Evolutionary conservation across 2,329 filamentous ascomycete genomes (phyloP).

Genomic region (Fusarium decemcellulare): DNA sequence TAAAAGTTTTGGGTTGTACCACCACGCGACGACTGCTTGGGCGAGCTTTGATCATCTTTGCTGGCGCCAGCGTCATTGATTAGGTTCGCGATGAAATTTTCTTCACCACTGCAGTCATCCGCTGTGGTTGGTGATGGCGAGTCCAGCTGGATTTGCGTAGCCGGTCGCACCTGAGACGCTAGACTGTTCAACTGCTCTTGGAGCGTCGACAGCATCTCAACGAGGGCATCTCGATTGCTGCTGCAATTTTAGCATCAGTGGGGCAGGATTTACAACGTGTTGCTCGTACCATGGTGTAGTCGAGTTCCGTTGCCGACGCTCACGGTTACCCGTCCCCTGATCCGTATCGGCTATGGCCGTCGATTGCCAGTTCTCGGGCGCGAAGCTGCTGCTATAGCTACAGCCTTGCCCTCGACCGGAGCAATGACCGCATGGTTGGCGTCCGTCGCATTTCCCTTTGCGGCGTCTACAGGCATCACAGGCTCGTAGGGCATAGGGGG

Average conservation of each 20-base stretch:
- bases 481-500: constrained; percentile 40
- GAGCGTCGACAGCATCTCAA: constrained; percentile 26
- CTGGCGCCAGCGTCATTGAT: neutral
- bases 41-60: constrained; percentile 1
- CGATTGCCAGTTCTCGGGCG: neutral
- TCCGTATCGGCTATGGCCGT: neutral
- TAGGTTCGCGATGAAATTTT: neutral
- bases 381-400: constrained; percentile 18
- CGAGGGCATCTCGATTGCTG: constrained; percentile 22
- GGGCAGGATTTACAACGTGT: neutral
- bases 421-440: constrained; percentile 39
- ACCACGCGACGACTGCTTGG: neutral
- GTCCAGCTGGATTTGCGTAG: constrained; percentile 1
- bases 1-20: constrained; percentile 36
- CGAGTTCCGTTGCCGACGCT: neutral
- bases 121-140: constrained; percentile 16
- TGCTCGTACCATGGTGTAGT: neutral
- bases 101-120: neutral
- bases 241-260: neutral
- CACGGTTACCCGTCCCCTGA: neutral
- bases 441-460: constrained; percentile 44
- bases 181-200: constrained; percentile 29
- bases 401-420: constrained; percentile 28
- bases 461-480: constrained; percentile 43
- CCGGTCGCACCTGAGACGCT: constrained; percentile 20